Evolutionary conservation across 2,329 filamentous ascomycete genomes (phyloP).

Genomic region (Xylaria sp.): DNA sequence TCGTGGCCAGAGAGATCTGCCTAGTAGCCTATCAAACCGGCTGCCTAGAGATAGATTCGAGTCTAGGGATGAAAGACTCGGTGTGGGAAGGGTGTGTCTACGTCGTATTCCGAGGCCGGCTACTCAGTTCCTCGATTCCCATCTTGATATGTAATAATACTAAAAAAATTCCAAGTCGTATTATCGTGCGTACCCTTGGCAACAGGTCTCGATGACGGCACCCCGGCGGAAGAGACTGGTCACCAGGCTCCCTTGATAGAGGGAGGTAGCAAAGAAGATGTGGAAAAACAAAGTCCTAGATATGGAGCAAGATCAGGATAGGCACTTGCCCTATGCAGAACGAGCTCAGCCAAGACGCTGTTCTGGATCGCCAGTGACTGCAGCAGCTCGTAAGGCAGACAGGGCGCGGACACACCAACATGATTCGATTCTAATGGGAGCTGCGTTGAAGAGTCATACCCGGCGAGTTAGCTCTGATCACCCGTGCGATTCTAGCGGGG

Average conservation of each 20-base stretch:
- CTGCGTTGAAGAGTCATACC: slow-evolving; percentile 33
- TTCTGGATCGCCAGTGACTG: slow-evolving; percentile 23
- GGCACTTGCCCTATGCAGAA: slow-evolving; percentile 20
- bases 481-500: slow-evolving; percentile 15
- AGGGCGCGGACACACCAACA: slow-evolving; percentile 27
- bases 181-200: background rate
- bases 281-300: slow-evolving; percentile 36
- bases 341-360: slow-evolving; percentile 1
- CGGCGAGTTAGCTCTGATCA: slow-evolving; percentile 6
- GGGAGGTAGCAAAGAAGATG: slow-evolving; percentile 24
- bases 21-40: slow-evolving; percentile 10
- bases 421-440: slow-evolving; percentile 5
- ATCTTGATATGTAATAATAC: background rate
- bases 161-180: background rate
- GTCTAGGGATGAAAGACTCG: slow-evolving; percentile 11
- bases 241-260: background rate
- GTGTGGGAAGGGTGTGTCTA: slow-evolving; percentile 27
- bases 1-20: slow-evolving; percentile 9
- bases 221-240: slow-evolving; percentile 7
- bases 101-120: background rate
- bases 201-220: slow-evolving; percentile 16
- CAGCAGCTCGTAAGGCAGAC: slow-evolving; percentile 32
- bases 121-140: background rate
- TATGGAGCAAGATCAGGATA: slow-evolving; percentile 9
- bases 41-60: slow-evolving; percentile 18